phyloP scores from a whole-genome alignment of 805 yeast species.

The Candida koratica region DNA sequence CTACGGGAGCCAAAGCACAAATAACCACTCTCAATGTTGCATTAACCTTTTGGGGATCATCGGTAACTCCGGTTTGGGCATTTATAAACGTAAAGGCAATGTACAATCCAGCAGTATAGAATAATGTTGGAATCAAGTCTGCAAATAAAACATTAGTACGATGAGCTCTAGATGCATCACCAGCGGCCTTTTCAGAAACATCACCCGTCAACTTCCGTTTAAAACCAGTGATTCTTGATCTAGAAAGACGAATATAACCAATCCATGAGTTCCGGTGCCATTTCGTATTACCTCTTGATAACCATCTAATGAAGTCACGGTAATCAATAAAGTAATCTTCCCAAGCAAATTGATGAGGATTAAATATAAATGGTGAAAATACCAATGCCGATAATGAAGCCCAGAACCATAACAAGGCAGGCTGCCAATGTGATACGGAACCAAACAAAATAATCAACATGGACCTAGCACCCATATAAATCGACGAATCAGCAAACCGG shows the following conservation, averaged over 20 bases:
- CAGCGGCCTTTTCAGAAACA: conserved; percentile 61
- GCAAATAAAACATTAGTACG: conserved; percentile 73
- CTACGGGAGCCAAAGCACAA: conserved; percentile 89
- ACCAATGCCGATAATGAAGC: conserved; percentile 81
- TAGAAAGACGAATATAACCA: conserved; percentile 71
- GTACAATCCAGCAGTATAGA: conserved; percentile 67
- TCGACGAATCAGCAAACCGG: conserved; percentile 73
- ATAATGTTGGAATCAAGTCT: conserved; percentile 70
- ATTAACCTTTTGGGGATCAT: conserved; percentile 51
- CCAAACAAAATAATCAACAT: conserved; percentile 69
- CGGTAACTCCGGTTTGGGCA: conserved; percentile 78
- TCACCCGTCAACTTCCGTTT: conserved; percentile 70
- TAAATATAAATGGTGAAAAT: conserved; percentile 90
- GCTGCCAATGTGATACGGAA: conserved; percentile 82
- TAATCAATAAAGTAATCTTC: conserved; percentile 94
- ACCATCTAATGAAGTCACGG: conserved; percentile 88
- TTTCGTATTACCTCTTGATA: conserved; percentile 84
- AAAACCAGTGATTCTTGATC: conserved; percentile 91
- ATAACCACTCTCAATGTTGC: conserved; percentile 68
- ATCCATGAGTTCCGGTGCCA: conserved; percentile 90
- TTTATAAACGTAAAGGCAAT: conserved; percentile 77
- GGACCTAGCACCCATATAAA: conserved; percentile 79
- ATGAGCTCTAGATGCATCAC: conserved; percentile 72
- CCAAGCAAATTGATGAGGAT: conserved; percentile 97
- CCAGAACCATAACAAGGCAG: conserved; percentile 97